These are phyloP conservation scores for Backusella circina DNA, from an alignment of 192 early-diverging fungal species.

Conservation along the genomic window DNA sequence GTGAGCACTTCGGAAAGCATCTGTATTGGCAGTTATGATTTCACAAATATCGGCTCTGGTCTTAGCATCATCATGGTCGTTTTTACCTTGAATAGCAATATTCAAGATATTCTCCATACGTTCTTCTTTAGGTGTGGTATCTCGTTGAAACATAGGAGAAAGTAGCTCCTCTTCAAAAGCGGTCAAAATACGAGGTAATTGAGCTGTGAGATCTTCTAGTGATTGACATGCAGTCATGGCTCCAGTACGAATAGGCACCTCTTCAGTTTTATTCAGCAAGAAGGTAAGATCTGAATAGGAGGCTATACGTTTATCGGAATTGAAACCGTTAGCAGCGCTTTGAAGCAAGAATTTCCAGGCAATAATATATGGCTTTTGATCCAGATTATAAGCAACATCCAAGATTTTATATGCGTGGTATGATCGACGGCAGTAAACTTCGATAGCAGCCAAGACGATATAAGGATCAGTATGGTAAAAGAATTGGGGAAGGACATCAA, in stretches of 20 bases:
- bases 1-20: constrained; percentile 64
- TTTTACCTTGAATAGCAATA: constrained; percentile 77
- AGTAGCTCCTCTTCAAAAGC: constrained; percentile 49
- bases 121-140: constrained; percentile 23
- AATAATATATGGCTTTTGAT: constrained; percentile 61
- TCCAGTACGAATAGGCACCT: constrained; percentile 77
- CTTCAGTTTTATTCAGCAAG: constrained; percentile 63
- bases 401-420: constrained; percentile 96
- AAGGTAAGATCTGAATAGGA: constrained; percentile 82
- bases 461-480: constrained; percentile 83
- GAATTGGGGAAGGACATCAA: constrained; percentile 92
- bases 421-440: constrained; percentile 95
- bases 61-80: constrained; percentile 54
- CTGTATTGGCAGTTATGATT: constrained; percentile 57
- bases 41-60: constrained; percentile 60
- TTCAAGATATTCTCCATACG: constrained; percentile 81
- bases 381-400: constrained; percentile 72
- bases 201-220: constrained; percentile 62
- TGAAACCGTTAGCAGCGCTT: constrained; percentile 35
- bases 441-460: constrained; percentile 82
- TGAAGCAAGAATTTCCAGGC: constrained; percentile 74
- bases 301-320: constrained; percentile 63
- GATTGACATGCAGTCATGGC: constrained; percentile 73
- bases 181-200: constrained; percentile 54
- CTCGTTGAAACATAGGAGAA: constrained; percentile 40